phyloP scores from a whole-genome alignment of 176 grass and related monocot genomes.

The Ensete ventricosum region DNA sequence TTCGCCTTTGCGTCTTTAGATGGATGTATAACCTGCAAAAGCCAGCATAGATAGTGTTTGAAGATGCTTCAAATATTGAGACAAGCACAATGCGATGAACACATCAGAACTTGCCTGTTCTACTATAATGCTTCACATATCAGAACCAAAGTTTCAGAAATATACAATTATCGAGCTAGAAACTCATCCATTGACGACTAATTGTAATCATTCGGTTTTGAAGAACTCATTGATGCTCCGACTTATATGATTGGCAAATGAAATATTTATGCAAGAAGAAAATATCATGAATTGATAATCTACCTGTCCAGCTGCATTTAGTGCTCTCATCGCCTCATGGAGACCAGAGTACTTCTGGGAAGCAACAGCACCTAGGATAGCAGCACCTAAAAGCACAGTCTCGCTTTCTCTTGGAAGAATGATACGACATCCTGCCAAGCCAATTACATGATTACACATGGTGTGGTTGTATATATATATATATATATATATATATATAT shows the following conservation, averaged over 20 bases:
- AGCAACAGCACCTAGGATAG: conserved; percentile 85
- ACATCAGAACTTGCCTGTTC: too few relatives aligned
- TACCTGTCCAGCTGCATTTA: conserved; percentile 83
- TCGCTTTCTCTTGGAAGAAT: conserved; percentile 88
- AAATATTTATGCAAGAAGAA: not conserved
- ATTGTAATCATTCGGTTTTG: not conserved
- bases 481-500: too few relatives aligned
- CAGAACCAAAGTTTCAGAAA: too few relatives aligned
- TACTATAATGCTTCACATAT: too few relatives aligned
- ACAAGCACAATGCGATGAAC: not conserved
- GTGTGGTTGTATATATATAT: too few relatives aligned
- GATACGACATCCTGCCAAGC: conserved; percentile 54
- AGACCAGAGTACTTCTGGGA: conserved; percentile 53
- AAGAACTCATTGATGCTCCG: not conserved
- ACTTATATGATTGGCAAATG: not conserved
- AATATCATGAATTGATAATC: not conserved
- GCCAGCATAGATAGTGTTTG: not conserved
- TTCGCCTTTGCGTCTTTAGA: conserved; percentile 70
- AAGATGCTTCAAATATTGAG: not conserved
- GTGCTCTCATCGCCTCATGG: conserved; percentile 65
- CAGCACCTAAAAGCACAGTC: conserved; percentile 86
- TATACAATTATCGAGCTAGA: not conserved
- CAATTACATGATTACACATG: conserved; percentile 15
- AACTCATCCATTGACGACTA: not conserved
- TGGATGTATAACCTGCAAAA: conserved; percentile 60